These are phyloP conservation scores for Pleurotus giganteus DNA, from an alignment of 768 basidiomycete genomes.

Conservation along the genomic window DNA sequence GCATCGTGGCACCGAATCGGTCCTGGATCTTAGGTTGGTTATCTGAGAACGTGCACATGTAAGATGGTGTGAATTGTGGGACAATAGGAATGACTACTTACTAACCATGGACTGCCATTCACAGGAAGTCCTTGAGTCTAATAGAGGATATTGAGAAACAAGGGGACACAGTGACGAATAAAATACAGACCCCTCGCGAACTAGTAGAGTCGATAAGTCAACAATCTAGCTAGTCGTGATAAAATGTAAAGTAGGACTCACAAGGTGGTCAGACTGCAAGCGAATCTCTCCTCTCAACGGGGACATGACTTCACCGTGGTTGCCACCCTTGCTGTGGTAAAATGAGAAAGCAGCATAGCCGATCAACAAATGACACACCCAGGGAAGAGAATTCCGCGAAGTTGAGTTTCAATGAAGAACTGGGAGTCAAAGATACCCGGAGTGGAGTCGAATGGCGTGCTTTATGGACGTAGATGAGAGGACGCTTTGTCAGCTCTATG, in stretches of 20 bases:
- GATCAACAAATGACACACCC: conserved; percentile 23
- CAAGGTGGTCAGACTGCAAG: conserved; percentile 38
- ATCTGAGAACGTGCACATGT: conserved; percentile 12
- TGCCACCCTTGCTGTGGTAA: conserved; percentile 29
- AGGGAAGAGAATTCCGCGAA: conserved; percentile 41
- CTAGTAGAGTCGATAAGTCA: conserved; percentile 9
- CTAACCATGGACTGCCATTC: conserved; percentile 43
- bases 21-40: conserved; percentile 30
- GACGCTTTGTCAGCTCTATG: background rate
- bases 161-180: background rate
- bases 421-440: conserved; percentile 42
- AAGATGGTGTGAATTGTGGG: background rate
- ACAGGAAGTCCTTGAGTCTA: conserved; percentile 44
- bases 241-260: background rate
- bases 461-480: conserved; percentile 2
- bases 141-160: background rate
- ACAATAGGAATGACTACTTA: conserved; percentile 15
- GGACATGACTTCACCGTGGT: conserved; percentile 27
- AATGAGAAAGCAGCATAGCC: conserved; percentile 2
- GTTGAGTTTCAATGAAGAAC: conserved; percentile 43
- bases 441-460: conserved; percentile 45
- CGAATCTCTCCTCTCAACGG: conserved; percentile 38
- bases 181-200: conserved; percentile 24
- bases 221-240: background rate
- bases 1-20: conserved; percentile 38